phyloP scores from a whole-genome alignment of 2,329 filamentous ascomycete genomes.

The Xylariales sp. region DNA sequence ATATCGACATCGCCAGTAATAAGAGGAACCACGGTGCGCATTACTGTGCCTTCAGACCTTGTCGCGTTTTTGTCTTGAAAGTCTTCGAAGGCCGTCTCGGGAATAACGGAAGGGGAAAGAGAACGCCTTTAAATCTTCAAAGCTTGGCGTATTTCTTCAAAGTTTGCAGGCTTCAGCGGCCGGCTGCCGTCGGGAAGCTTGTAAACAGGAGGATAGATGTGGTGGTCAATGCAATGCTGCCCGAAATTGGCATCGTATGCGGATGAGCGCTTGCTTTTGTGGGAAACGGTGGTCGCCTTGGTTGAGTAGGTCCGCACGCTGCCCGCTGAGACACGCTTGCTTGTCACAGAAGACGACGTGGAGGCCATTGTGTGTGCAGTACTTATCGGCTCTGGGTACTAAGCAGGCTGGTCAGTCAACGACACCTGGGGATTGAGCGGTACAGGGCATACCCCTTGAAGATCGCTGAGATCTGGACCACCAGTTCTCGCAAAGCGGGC shows the following conservation, averaged over 20 bases:
- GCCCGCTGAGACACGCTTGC: too few relatives aligned
- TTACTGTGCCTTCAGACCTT: constrained; percentile 7
- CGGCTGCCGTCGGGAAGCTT: not conserved
- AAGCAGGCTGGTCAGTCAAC: not conserved
- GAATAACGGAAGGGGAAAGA: constrained; percentile 15
- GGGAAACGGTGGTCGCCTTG: constrained; percentile 11
- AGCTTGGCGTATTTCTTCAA: constrained; percentile 2
- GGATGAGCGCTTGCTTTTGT: constrained; percentile 16
- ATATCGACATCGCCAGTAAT: constrained; percentile 9
- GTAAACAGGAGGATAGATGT: constrained; percentile 15
- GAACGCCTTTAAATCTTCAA: constrained; percentile 10
- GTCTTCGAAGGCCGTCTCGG: constrained; percentile 14
- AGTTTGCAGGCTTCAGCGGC: constrained; percentile 10
- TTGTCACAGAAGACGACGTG: constrained; percentile 10
- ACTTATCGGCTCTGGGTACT: not conserved
- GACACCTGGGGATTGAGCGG: not conserved
- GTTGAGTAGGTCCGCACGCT: constrained; percentile 12
- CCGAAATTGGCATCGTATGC: constrained; percentile 23
- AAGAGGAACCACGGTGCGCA: constrained; percentile 10
- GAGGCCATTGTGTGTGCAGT: constrained; percentile 2
- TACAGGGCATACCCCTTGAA: too few relatives aligned
- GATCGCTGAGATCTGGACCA: constrained; percentile 18
- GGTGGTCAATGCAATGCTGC: constrained; percentile 18
- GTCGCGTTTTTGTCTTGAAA: constrained; percentile 15
- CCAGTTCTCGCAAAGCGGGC: constrained; percentile 22